Percentiles rank a stretch among this genome's conserved stretches.
These are phyloP conservation scores for Aspergillus nanangensis DNA, from an alignment of 495 filamentous ascomycete genomes.

Conservation along the genomic window DNA sequence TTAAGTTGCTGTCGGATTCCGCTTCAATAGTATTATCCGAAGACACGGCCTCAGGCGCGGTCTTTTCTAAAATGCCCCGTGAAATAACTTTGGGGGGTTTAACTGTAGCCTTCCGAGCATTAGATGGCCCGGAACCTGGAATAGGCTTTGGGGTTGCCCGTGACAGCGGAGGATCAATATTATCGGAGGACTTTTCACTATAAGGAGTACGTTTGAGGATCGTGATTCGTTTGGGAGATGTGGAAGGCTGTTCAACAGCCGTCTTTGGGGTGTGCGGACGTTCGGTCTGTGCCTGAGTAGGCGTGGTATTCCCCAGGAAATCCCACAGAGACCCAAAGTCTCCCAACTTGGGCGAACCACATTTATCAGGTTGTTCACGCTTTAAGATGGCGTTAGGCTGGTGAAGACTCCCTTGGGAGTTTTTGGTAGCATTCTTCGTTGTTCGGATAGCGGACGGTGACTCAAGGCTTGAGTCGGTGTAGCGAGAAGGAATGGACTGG, in stretches of 20 bases:
- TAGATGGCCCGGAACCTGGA: slow-evolving; percentile 1
- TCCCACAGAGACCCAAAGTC: slow-evolving; percentile 40
- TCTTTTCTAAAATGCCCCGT: neutral
- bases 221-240: slow-evolving; percentile 5
- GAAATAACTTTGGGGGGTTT: neutral
- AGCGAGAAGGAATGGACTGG: slow-evolving; percentile 8
- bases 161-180: slow-evolving; percentile 6
- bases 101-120: slow-evolving; percentile 6
- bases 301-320: slow-evolving; percentile 14
- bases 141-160: slow-evolving; percentile 12
- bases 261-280: neutral
- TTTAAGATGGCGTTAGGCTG: neutral
- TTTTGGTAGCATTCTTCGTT: no score
- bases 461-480: slow-evolving; percentile 3
- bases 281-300: slow-evolving; percentile 2
- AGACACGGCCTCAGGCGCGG: slow-evolving; percentile 10
- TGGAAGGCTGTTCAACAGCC: neutral
- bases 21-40: slow-evolving; percentile 27
- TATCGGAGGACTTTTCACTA: neutral
- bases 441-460: no score
- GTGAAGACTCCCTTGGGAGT: slow-evolving; percentile 3
- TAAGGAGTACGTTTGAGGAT: slow-evolving; percentile 17
- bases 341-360: slow-evolving; percentile 21
- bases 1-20: slow-evolving; percentile 30
- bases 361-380: neutral